Base-by-base conservation (phyloP, 257 asterid genomes). In the Capsicum pubescens region DNA sequence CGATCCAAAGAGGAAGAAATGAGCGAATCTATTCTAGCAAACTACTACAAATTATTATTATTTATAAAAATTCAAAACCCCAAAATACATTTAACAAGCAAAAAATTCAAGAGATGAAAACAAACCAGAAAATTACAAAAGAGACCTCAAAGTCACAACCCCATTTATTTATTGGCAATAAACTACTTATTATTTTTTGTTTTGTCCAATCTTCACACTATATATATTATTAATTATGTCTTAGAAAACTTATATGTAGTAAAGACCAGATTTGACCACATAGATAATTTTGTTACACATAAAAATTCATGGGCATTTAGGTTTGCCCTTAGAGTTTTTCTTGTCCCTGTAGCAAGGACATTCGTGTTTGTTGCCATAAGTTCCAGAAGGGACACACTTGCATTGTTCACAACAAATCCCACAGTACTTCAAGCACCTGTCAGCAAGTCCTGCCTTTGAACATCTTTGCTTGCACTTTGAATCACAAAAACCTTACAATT, bases 341-440 rank as follows among this genome's bases (percentile, higher is more conserved):
- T 86, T 90, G 92, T 89, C 94, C 82, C 92, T 89, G 35, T 93
- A 93, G 66, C 97, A 92, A 80, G 97, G 94, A 50, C 97, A 93
- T 42, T 93, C 94, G 5, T 91, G 83, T 86, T 91, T 93, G 93
- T 91, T 87, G 3, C 93, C 96, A 78, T 42, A 90, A 59, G 96
- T 90, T 13, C 96, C 97, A 78, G 93, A 91, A 58, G 97, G 97
- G 86, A 93, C 97, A 70, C 97, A 93, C 2, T 88, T 85, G 90
- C 96, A 93, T 9, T 90, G 89, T 16, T 66, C 64, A 21, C 97
- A 93, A 83, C 97, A 93, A 4, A 91, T 87, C 9, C 91, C 90
- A 54, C 97, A 93, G 63, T 90, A 92, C 72, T 89, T 89, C 82
- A 92, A 79, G 88, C 96, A 93, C 21, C 94, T 86, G 8, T 90